Evolutionary conservation across 208 protist genomes (phyloP).

Genomic region (Leishmania arabica): DNA sequence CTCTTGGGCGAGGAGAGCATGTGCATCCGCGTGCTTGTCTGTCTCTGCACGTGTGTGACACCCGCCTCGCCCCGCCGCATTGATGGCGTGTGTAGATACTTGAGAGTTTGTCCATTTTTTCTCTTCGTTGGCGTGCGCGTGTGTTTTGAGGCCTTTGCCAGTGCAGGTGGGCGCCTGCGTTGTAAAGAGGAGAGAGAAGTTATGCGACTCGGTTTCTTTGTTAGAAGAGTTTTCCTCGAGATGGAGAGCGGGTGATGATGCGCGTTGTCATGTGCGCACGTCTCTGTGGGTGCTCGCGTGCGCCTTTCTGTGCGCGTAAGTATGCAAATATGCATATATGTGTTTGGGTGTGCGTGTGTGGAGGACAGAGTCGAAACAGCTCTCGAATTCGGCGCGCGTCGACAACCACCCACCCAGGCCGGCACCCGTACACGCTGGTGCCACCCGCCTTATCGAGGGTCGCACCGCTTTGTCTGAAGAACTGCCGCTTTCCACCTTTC

Average conservation of each 20-base stretch:
- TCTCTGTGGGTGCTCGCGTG: background rate
- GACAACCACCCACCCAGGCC: background rate
- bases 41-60: background rate
- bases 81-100: background rate
- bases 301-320: background rate
- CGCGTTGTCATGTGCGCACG: background rate
- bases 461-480: background rate
- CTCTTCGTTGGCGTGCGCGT: background rate
- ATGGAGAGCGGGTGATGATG: background rate
- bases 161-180: background rate
- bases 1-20: background rate
- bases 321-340: background rate
- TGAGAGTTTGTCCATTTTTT: background rate
- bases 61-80: background rate
- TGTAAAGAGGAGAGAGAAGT: background rate
- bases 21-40: background rate
- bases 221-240: background rate
- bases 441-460: background rate
- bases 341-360: background rate
- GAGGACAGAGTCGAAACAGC: background rate
- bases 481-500: background rate
- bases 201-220: background rate
- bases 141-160: background rate
- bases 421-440: background rate
- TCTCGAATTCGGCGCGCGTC: background rate